Conservation (phyloP, 2,329 filamentous ascomycete genomes). For the Magnaporthiopsis rhizophila region DNA sequence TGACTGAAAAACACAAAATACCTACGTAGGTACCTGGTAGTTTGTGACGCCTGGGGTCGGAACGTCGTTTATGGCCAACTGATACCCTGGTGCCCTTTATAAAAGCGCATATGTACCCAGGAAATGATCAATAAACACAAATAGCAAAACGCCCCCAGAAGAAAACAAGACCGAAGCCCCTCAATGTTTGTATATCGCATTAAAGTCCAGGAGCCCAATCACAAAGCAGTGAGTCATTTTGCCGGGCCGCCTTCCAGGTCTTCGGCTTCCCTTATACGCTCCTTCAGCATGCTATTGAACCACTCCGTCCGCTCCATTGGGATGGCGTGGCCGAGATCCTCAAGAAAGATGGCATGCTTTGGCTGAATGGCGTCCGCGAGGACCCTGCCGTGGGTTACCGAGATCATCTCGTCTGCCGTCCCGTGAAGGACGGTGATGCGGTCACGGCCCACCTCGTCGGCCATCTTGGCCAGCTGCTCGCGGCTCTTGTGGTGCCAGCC, state of each 20-base stretch:
- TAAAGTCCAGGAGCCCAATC: neutral
- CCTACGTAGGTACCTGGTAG: too few relatives aligned
- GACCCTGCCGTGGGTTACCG: slow-evolving; percentile 58
- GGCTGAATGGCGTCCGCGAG: slow-evolving; percentile 59
- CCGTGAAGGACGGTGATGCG: slow-evolving; percentile 75
- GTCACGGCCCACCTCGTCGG: slow-evolving; percentile 60
- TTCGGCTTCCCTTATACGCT: slow-evolving; percentile 44
- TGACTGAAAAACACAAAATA: neutral
- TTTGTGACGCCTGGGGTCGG: neutral
- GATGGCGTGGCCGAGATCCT: slow-evolving; percentile 68
- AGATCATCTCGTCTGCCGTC: slow-evolving; percentile 69
- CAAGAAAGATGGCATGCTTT: slow-evolving; percentile 51
- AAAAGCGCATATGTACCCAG: neutral
- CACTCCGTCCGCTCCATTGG: slow-evolving; percentile 63
- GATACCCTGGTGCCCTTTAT: neutral
- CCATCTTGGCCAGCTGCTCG: slow-evolving; percentile 57
- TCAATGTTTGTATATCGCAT: neutral
- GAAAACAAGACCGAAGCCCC: neutral
- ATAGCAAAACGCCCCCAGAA: neutral
- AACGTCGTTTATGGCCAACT: neutral
- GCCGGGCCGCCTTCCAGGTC: neutral
- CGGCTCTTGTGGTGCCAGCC: slow-evolving; percentile 71
- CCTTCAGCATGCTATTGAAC: slow-evolving; percentile 58
- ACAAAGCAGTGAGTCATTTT: neutral
- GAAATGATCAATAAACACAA: neutral